These are phyloP conservation scores for Vitis hybrid DNA, from an alignment of 177 flowering plant species.

Conservation along the genomic window DNA sequence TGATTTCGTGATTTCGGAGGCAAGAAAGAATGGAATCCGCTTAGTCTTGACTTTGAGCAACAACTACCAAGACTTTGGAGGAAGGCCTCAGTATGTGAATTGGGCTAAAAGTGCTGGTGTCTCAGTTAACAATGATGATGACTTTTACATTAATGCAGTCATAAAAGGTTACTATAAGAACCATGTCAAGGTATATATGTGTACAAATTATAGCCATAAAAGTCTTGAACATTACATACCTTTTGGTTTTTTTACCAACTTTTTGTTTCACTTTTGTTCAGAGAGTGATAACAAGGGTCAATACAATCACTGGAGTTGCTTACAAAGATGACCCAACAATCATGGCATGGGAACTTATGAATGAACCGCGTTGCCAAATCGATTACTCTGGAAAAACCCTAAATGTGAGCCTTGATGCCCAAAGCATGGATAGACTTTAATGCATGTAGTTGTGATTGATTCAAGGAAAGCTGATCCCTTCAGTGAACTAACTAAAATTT, in stretches of 20 bases:
- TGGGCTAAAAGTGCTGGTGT: constrained; percentile 55
- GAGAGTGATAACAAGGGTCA: constrained; percentile 56
- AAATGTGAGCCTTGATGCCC: constrained; percentile 17
- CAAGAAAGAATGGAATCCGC: constrained; percentile 39
- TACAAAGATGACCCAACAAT: constrained; percentile 62
- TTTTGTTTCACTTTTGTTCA: constrained; percentile 13
- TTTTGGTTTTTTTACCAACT: not conserved
- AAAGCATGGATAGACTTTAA: no score
- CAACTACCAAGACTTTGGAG: constrained; percentile 63
- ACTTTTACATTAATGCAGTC: constrained; percentile 50
- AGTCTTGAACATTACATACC: no score
- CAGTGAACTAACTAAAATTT: not conserved
- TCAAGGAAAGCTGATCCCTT: no score
- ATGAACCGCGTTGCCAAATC: constrained; percentile 61
- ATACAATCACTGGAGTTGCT: constrained; percentile 37
- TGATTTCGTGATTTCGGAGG: constrained; percentile 69
- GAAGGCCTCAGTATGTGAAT: constrained; percentile 52
- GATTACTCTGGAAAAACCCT: constrained; percentile 50
- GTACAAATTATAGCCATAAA: no score
- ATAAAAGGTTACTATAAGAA: constrained; percentile 51
- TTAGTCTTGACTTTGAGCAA: constrained; percentile 55
- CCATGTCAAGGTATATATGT: constrained; percentile 46
- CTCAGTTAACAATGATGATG: constrained; percentile 37
- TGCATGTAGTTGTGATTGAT: no score
- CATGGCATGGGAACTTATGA: constrained; percentile 78